These are phyloP conservation scores for Tetrapisispora namnaoensis DNA, from an alignment of 805 yeast genomes.

Conservation along the genomic window DNA sequence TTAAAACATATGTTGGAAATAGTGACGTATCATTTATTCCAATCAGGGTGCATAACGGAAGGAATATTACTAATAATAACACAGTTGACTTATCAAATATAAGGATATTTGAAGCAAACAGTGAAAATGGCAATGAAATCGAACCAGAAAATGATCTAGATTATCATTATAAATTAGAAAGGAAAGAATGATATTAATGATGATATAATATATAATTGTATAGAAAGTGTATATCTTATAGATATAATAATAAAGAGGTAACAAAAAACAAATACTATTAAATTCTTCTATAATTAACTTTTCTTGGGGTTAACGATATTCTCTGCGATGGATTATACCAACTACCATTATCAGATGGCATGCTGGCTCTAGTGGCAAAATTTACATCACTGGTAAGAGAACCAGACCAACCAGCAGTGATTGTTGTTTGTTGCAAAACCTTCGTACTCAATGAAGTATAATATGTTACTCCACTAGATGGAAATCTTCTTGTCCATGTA, in stretches of 20 bases:
- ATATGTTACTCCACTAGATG: conserved; percentile 59
- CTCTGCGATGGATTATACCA: conserved; percentile 55
- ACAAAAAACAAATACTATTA: background rate
- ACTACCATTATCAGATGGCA: conserved; percentile 50
- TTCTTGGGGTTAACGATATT: conserved; percentile 29
- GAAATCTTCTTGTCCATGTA: conserved; percentile 54
- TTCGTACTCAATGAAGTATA: conserved; percentile 37
- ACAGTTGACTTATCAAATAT: background rate
- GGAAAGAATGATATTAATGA: background rate
- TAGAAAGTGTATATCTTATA: background rate
- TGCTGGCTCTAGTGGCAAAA: conserved; percentile 60
- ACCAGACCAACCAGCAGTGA: conserved; percentile 81
- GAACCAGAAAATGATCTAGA: background rate
- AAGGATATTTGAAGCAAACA: background rate
- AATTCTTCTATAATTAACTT: conserved; percentile 13
- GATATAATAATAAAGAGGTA: background rate
- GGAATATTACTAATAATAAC: background rate
- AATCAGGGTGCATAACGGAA: background rate
- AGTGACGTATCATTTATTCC: background rate
- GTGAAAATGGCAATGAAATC: background rate
- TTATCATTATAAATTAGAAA: conserved; percentile 1
- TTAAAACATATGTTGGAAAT: background rate
- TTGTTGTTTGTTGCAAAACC: conserved; percentile 44
- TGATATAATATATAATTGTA: conserved; percentile 1
- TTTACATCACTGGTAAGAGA: conserved; percentile 53